Percentiles rank a stretch among this genome's conserved stretches.
Conservation (phyloP, 176 grass and related monocot genomes). For the Raddia distichophylla region DNA sequence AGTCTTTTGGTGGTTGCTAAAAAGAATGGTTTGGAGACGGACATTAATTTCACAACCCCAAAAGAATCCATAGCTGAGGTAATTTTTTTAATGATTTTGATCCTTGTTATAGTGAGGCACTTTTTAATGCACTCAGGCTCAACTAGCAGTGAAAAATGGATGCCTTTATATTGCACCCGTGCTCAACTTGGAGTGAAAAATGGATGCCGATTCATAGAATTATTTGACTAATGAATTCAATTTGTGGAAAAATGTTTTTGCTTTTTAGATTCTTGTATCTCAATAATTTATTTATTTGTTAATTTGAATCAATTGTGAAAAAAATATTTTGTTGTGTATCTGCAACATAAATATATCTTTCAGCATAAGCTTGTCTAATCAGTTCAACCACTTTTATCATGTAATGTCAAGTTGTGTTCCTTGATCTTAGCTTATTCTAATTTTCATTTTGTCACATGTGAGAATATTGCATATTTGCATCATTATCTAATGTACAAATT, state of each 20-base stretch:
- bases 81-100: slow-evolving; percentile 38
- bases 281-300: background rate
- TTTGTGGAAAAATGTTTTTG: slow-evolving; percentile 1
- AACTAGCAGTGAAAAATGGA: slow-evolving; percentile 16
- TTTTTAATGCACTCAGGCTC: slow-evolving; percentile 18
- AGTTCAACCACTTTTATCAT: background rate
- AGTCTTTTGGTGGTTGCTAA: slow-evolving; percentile 72
- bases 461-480: background rate
- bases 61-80: slow-evolving; percentile 59
- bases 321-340: slow-evolving; percentile 19
- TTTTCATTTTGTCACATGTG: background rate
- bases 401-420: background rate
- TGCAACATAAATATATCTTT: slow-evolving; percentile 18
- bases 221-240: background rate
- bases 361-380: slow-evolving; percentile 13
- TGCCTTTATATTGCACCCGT: background rate
- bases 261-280: slow-evolving; percentile 6
- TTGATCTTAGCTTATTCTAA: background rate
- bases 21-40: slow-evolving; percentile 48
- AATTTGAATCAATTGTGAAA: slow-evolving; percentile 1
- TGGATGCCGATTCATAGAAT: background rate
- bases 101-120: slow-evolving; percentile 8
- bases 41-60: slow-evolving; percentile 41
- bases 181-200: slow-evolving; percentile 25
- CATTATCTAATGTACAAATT: background rate